These are phyloP conservation scores for Kokia cookei DNA, from an alignment of 441 rosid species.

Conservation along the genomic window DNA sequence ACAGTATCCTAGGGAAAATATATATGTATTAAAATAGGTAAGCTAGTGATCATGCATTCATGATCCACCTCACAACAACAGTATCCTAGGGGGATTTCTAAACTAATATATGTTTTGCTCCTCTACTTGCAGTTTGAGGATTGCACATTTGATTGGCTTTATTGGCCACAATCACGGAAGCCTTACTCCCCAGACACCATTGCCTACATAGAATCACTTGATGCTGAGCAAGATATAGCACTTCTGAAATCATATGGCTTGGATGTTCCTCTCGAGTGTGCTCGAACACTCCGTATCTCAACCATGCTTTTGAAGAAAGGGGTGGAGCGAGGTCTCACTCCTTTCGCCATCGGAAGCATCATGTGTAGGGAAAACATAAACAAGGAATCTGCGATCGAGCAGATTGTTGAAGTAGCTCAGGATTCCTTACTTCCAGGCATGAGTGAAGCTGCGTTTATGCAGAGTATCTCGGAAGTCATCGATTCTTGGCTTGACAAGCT, in stretches of 20 bases:
- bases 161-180: conserved; percentile 90
- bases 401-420: conserved; percentile 57
- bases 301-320: conserved; percentile 93
- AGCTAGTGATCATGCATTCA: too few species aligned
- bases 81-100: not conserved
- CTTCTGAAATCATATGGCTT: conserved; percentile 66
- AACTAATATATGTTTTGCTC: not conserved
- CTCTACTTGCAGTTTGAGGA: conserved; percentile 77
- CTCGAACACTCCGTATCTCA: conserved; percentile 66
- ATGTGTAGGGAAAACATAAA: conserved; percentile 79
- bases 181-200: conserved; percentile 55
- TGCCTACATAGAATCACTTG: conserved; percentile 63
- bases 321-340: conserved; percentile 62
- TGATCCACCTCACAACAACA: not conserved
- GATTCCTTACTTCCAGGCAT: conserved; percentile 55
- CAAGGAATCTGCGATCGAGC: conserved; percentile 70
- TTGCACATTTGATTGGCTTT: conserved; percentile 96
- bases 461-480: conserved; percentile 51
- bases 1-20: not conserved
- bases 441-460: conserved; percentile 61
- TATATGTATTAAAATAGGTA: not conserved
- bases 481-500: conserved; percentile 55
- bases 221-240: conserved; percentile 69
- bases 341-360: conserved; percentile 71
- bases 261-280: conserved; percentile 55